Percentiles rank a stretch among this genome's conserved stretches.
Evolutionary conservation across 345 rosid genomes (phyloP).

Genomic region (Eucalyptus albens): DNA sequence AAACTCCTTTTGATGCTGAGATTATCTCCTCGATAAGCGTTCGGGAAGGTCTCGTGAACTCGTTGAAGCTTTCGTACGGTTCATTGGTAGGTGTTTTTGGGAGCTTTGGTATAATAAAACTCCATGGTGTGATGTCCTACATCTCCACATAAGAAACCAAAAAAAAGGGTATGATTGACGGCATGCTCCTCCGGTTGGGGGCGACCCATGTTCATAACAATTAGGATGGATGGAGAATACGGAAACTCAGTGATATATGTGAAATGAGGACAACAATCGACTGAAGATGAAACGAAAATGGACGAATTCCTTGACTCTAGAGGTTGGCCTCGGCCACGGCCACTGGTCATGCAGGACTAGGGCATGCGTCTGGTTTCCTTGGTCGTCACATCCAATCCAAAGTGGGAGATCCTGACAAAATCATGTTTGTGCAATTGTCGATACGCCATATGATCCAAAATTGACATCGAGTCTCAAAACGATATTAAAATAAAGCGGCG

Average conservation of each 20-base stretch:
- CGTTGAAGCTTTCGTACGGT: not conserved
- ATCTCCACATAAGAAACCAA: not conserved
- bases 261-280: not conserved
- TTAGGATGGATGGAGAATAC: not conserved
- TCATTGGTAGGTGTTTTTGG: not conserved
- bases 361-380: not conserved
- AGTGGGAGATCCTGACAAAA: not conserved
- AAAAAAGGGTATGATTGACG: not conserved
- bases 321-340: not conserved
- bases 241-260: not conserved
- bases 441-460: not conserved
- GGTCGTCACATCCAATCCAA: not conserved
- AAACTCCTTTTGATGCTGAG: not conserved
- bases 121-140: not conserved
- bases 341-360: not conserved
- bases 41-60: not conserved
- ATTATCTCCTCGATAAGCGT: not conserved
- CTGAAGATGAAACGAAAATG: not conserved
- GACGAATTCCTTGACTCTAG: not conserved
- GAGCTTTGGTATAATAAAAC: not conserved
- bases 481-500: not conserved
- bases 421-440: not conserved
- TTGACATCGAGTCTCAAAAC: not conserved
- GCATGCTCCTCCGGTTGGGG: not conserved
- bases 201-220: not conserved